phyloP scores from a whole-genome alignment of 1,139 yeast genomes.

The Lodderomyces elongisporus region DNA sequence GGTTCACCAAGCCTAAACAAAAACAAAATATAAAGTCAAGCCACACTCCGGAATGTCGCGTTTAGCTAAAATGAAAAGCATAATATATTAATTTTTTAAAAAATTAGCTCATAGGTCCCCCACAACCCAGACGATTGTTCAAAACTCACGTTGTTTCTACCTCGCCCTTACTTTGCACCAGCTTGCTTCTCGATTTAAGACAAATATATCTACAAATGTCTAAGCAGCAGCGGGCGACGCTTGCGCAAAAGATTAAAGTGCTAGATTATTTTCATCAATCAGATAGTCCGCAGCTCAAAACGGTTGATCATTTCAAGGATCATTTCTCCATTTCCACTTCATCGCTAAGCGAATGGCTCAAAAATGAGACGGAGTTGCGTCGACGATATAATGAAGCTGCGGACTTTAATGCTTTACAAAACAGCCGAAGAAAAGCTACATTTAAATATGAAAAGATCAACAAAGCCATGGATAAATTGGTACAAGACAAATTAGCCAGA shows the following conservation, averaged over 20 bases:
- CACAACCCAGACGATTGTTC: no score
- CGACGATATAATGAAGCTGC: conserved; percentile 35
- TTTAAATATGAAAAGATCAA: conserved; percentile 56
- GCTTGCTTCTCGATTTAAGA: neutral
- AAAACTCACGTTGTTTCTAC: neutral
- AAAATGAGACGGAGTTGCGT: conserved; percentile 47
- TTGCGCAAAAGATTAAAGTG: conserved; percentile 54
- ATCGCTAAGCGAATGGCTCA: conserved; percentile 57
- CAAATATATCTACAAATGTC: neutral
- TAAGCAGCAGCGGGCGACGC: conserved; percentile 50
- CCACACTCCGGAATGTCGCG: no score
- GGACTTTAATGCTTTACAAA: conserved; percentile 32
- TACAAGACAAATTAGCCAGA: conserved; percentile 38
- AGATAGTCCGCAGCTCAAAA: conserved; percentile 52
- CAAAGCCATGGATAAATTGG: conserved; percentile 52
- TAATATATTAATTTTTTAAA: no score
- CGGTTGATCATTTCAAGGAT: conserved; percentile 48
- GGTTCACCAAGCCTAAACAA: no score
- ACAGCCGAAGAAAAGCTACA: conserved; percentile 43
- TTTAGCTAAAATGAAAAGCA: no score
- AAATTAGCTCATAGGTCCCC: no score
- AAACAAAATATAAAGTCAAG: no score
- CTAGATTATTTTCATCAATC: conserved; percentile 47
- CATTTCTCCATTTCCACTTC: conserved; percentile 52
- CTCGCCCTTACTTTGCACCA: neutral